Evolutionary conservation across 768 basidiomycete genomes (phyloP), one percentile per base, ranked within the genome.

Genomic region (Crassisporium funariophilum): DNA sequence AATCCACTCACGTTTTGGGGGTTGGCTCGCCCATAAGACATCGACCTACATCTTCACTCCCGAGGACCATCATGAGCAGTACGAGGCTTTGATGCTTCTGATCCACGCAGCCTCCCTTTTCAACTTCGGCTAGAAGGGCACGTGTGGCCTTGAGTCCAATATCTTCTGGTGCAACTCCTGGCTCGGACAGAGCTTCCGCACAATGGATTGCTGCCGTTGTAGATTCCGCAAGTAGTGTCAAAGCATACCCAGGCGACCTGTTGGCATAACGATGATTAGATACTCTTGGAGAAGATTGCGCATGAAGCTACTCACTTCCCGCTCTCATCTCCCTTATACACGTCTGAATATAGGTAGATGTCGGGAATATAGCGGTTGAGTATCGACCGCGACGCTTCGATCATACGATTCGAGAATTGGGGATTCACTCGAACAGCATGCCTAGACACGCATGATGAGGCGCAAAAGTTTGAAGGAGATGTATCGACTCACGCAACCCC

Each of bases 321-420:
- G 55, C 92, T 94, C 52, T 98, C 97, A 13, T 91, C 90, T 5
- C 95, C 95, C 64, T 97, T 95, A 71, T 97, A 98, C 17, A 98
- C 94, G 54, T 99, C 97, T 3, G 97, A 95, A 65, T 98, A 95
- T 29, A 99, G 82, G 68, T 98, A 98, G 21, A 98, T 94, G 63
- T 99, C 97, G 27, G 97, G 95, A 48, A 98, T 97, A 65, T 90
- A 97, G 4, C 94, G 88, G 64, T 98, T 98, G 35, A 99, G 74
- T 17, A 99, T 77, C 2, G 91, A 94, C 29, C 97, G 84, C 13
- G 91, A 84, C 6, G 95, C 82, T 58, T 98, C 95, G 40, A 99
- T 97, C 86, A 98, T 92, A 29, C 97, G 82, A 65, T 97, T 97
- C 2, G 95, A 97, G 63, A 99, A 91, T 62, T 98, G 95, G 17